Evolutionary conservation across 208 protist genomes (phyloP), one percentile per base, ranked within the genome.

Genomic region (Trypanosoma cruzi): DNA sequence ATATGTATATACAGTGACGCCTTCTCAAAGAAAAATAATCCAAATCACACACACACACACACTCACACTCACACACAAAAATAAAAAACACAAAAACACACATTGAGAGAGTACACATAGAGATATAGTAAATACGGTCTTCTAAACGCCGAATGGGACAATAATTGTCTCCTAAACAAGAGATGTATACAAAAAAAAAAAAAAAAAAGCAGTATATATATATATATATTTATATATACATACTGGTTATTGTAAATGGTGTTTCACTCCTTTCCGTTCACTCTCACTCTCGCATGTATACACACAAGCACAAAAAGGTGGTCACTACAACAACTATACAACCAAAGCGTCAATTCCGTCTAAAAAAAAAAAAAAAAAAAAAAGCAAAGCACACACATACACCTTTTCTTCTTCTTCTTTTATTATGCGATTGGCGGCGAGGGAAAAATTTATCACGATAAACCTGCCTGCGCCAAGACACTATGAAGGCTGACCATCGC

Each of bases 401-500:
- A 4, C 48, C 24, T 26, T 52, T 52, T 52, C n/a, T 52, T 26
- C 8, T n/a, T n/a, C 8, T 6, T 22, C 20, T 52, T 11, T n/a
- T 1, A 11, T 22, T 52, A 16, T 44, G 40, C 40, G 11, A 26
- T 8, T 26, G 48, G 48, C 11, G 48, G 48, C 48, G 40, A 26
- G 7, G 22, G 48, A 26, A 52, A 52, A 26, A 2, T 5, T 22
- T 18, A 26, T 52, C 48, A 52, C 48, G 5, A 24, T 18, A 52
- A 26, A 11, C 48, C 11, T 24, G 48, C 46, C 22, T 64, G 66
- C 14, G 36, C n/a, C 24, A 71, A 46, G 18, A 74, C 28, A 67
- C 20, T 59, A 49, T 59, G 66, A 49, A 88, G 58, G 32, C 79
- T 79, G 22, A 88, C 82, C 82, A 88, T 88, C n/a, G 79, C 68